Percentiles rank a stretch among this genome's conserved stretches.
Conservation (phyloP, 2,329 filamentous ascomycete species). For the Cladosporium colombiae region DNA sequence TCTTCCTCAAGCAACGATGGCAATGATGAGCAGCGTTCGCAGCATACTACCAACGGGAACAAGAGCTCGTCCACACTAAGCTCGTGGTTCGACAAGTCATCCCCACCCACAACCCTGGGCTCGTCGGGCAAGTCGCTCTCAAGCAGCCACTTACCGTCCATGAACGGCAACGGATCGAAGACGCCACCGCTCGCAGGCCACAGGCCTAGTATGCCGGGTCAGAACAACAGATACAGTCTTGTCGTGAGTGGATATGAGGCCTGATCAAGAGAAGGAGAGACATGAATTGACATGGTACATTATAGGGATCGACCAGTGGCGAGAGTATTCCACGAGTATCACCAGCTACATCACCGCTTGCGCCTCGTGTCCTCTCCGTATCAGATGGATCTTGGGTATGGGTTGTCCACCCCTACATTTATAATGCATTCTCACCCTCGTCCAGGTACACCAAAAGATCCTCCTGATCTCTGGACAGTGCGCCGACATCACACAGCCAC, state of each 20-base stretch:
- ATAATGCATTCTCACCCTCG: slow-evolving; percentile 21
- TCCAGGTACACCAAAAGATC: slow-evolving; percentile 86
- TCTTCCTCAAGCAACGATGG: slow-evolving; percentile 30
- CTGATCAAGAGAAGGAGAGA: neutral
- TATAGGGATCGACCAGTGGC: slow-evolving; percentile 35
- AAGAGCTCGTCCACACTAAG: slow-evolving; percentile 63
- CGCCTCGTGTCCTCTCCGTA: slow-evolving; percentile 77
- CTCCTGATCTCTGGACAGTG: slow-evolving; percentile 79
- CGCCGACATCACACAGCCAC: slow-evolving; percentile 67
- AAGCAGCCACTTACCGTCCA: slow-evolving; percentile 61
- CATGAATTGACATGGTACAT: slow-evolving; percentile 4
- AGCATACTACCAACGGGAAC: slow-evolving; percentile 57
- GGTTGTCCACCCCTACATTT: neutral
- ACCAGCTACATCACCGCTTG: slow-evolving; percentile 67
- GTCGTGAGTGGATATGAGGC: slow-evolving; percentile 27
- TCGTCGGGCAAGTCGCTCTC: slow-evolving; percentile 61
- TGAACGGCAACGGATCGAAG: slow-evolving; percentile 45
- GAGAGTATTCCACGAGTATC: slow-evolving; percentile 30
- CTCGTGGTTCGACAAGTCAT: slow-evolving; percentile 65
- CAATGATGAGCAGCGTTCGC: slow-evolving; percentile 37
- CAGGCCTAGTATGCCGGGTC: slow-evolving; percentile 33
- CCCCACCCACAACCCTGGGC: slow-evolving; percentile 71
- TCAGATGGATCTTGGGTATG: slow-evolving; percentile 80
- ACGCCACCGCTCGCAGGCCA: slow-evolving; percentile 41
- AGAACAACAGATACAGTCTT: slow-evolving; percentile 62